Percentiles rank a stretch among this genome's conserved stretches.
phyloP scores from a whole-genome alignment of 306 rosid genomes.

The Sicyos edulis region DNA sequence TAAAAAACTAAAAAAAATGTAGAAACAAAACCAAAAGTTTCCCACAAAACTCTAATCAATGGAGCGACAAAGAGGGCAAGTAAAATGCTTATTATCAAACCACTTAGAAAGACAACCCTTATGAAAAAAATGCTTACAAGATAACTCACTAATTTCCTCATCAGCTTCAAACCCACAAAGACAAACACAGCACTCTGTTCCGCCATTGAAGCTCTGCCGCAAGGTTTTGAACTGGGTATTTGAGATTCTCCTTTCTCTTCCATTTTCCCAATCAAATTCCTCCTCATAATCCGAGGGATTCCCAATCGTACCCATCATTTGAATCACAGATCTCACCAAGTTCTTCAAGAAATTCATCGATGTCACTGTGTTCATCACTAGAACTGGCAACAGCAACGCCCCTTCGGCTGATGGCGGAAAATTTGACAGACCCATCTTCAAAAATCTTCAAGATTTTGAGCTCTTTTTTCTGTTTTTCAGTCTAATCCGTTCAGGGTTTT shows the following conservation, averaged over 20 bases:
- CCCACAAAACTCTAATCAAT: conserved; percentile 20
- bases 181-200: conserved; percentile 53
- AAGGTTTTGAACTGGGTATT: conserved; percentile 45
- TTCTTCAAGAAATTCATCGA: conserved; percentile 52
- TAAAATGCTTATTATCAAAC: conserved; percentile 50
- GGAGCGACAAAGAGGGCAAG: conserved; percentile 86
- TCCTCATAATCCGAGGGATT: conserved; percentile 26
- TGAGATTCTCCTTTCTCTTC: conserved; percentile 45
- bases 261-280: conserved; percentile 24
- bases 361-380: conserved; percentile 57
- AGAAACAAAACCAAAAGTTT: not conserved
- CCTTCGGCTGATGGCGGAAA: conserved; percentile 41
- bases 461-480: not conserved
- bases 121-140: conserved; percentile 81
- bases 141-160: conserved; percentile 66
- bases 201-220: conserved; percentile 20
- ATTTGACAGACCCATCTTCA: conserved; percentile 63
- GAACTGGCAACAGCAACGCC: conserved; percentile 35
- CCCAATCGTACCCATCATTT: conserved; percentile 26
- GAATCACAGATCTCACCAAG: conserved; percentile 53
- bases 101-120: conserved; percentile 62
- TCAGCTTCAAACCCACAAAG: conserved; percentile 57
- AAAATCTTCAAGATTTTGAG: not conserved
- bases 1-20: too few relatives aligned
- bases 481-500: not conserved